These are phyloP conservation scores for Bipolaris zeicola DNA, from an alignment of 2,329 filamentous ascomycete genomes.

Conservation along the genomic window DNA sequence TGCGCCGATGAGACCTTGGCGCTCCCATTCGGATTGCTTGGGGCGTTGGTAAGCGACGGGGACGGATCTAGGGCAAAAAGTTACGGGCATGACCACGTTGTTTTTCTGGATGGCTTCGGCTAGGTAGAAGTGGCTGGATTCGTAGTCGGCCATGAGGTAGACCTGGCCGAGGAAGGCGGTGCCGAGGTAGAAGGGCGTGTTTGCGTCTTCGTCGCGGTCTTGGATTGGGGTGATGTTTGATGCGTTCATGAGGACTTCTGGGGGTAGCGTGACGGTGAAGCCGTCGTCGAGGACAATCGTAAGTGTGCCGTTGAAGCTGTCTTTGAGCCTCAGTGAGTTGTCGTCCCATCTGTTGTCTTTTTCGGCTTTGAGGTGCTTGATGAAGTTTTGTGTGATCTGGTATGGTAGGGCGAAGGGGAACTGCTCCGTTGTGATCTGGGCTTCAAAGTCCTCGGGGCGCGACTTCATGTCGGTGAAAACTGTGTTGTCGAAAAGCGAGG, in stretches of 20 bases:
- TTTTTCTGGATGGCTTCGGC: conserved; percentile 48
- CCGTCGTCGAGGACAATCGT: conserved; percentile 50
- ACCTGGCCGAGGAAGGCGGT: conserved; percentile 51
- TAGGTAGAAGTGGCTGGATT: conserved; percentile 49
- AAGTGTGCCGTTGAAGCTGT: conserved; percentile 48
- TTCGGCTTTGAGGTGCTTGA: conserved; percentile 42
- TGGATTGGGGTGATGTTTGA: conserved; percentile 49
- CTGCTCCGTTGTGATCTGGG: conserved; percentile 51
- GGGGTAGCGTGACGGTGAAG: conserved; percentile 49
- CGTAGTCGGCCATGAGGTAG: conserved; percentile 54
- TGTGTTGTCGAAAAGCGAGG: conserved; percentile 43
- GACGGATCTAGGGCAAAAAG: conserved; percentile 49
- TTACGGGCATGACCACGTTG: conserved; percentile 49
- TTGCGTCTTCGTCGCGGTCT: conserved; percentile 33
- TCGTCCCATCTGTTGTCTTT: conserved; percentile 47
- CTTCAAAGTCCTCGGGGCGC: conserved; percentile 44
- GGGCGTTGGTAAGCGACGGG: conserved; percentile 43
- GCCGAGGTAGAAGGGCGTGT: conserved; percentile 46
- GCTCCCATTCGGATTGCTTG: conserved; percentile 36
- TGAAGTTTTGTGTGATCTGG: conserved; percentile 50
- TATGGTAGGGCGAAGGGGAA: conserved; percentile 51
- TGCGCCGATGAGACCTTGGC: conserved; percentile 47
- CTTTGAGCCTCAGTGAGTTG: conserved; percentile 45
- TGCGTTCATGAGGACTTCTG: conserved; percentile 46
- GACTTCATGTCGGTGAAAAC: conserved; percentile 43